Evolutionary conservation across 441 rosid species (phyloP).

Genomic region (Isatis lusitanica): DNA sequence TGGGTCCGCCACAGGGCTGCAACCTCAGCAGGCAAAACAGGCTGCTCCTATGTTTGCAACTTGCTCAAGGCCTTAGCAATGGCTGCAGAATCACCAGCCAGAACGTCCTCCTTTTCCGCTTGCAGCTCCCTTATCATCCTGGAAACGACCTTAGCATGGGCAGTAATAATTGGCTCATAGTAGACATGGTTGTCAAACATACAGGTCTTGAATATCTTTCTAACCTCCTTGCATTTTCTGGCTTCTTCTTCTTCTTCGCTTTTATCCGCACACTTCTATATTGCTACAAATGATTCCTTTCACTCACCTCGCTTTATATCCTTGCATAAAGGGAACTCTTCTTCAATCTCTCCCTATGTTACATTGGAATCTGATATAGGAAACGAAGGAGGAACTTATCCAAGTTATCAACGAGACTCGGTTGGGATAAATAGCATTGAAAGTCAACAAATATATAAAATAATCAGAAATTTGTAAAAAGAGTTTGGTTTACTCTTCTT

Average conservation of each 20-base stretch:
- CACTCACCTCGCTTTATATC: slow-evolving; percentile 12
- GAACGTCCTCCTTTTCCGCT: background rate
- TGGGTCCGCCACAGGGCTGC: too few relatives aligned
- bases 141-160: background rate
- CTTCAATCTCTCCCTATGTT: background rate
- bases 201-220: background rate
- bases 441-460: too few relatives aligned
- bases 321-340: background rate
- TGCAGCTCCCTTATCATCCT: background rate
- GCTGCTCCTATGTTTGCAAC: background rate
- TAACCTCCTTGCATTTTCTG: background rate
- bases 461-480: too few relatives aligned
- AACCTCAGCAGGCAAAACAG: background rate
- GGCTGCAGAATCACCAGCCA: background rate
- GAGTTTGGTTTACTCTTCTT: too few relatives aligned
- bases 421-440: too few relatives aligned
- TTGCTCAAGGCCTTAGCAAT: background rate
- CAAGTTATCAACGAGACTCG: too few relatives aligned
- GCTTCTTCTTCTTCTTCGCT: background rate
- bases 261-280: background rate
- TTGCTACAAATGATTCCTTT: background rate
- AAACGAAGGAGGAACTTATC: too few relatives aligned
- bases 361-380: too few relatives aligned
- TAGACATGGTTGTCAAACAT: background rate
- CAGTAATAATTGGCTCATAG: background rate